Base-by-base conservation (phyloP, 1,284 basidiomycete species). In the Puccinia triticina region DNA sequence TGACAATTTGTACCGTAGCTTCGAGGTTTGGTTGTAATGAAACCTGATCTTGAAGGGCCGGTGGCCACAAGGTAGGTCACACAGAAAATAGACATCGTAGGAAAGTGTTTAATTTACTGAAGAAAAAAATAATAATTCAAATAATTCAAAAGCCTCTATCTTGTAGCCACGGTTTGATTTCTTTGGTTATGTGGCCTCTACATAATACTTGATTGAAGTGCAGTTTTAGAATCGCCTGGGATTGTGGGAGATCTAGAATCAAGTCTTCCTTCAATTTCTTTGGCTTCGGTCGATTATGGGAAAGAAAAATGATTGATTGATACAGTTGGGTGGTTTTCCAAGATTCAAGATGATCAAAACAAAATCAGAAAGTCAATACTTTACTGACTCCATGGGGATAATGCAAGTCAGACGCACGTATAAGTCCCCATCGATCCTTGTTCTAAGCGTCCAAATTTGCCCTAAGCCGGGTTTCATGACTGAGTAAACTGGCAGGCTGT, bases 141-240 rank as follows among this genome's bases (percentile, higher is more conserved):
- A 21, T 14, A 32, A 50, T 48, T 72, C n/a, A 81, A 81, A 81
- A 81, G 18, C 79, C 79, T 74, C 79, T 37, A 67, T 81, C 79
- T 73, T 81, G 71, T 74, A 81, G 26, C 79, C 79, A 81, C 5
- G 74, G n/a, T 74, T 74, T 81, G 21, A 81, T 21, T 48, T 81
- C 79, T 66, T 74, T 81, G 12, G 40, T 61, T 18, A 81, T 73
- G 32, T 81, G 72, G 26, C 79, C 79, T 61, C 79, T 34, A 46
- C 71, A 73, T 53, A 59, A 26, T 16, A 81, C 40, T 46, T 81
- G 79, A 11, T 46, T 57, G 16, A 74, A 32, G 11, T 72, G 18
- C 57, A 55, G 43, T 64, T 74, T 73, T 18, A 81, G 21, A 53
- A 81, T 81, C 16, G 79, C 71, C 7, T 59, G 53, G 40, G 79